Percentiles rank a stretch among this genome's conserved stretches.
Evolutionary conservation across 768 basidiomycete species (phyloP).

Genomic region (Russula ochroleuca): DNA sequence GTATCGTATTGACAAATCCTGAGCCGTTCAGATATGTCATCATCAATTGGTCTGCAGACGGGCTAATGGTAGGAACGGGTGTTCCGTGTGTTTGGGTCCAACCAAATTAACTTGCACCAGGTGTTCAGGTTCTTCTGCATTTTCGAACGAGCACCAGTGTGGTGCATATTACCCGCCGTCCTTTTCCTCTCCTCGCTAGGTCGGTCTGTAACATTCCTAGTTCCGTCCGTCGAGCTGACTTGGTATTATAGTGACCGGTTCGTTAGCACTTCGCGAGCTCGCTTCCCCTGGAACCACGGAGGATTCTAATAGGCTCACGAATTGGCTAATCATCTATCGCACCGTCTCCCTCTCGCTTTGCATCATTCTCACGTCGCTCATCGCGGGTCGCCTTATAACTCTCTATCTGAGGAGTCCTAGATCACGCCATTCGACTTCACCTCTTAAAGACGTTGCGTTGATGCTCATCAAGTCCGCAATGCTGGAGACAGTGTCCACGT

Average conservation of each 20-base stretch:
- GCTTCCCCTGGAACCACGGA: slow-evolving; percentile 19
- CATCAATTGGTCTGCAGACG: slow-evolving; percentile 34
- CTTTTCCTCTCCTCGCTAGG: slow-evolving; percentile 14
- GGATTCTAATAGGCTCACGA: slow-evolving; percentile 7
- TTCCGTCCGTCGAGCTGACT: background rate
- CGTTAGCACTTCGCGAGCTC: slow-evolving; percentile 26
- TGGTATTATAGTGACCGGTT: slow-evolving; percentile 21
- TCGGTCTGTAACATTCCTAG: background rate
- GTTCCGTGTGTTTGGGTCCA: background rate
- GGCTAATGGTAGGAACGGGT: slow-evolving; percentile 28
- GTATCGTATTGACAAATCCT: slow-evolving; percentile 5
- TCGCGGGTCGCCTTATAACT: slow-evolving; percentile 17
- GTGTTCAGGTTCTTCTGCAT: slow-evolving; percentile 14
- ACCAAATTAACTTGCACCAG: background rate
- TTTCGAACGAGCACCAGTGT: slow-evolving; percentile 2
- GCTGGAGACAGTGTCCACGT: slow-evolving; percentile 17
- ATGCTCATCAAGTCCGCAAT: slow-evolving; percentile 26
- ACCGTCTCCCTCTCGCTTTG: slow-evolving; percentile 26
- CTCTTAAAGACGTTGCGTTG: background rate
- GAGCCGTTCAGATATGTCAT: slow-evolving; percentile 30
- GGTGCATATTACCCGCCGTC: slow-evolving; percentile 11
- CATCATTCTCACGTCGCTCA: slow-evolving; percentile 20
- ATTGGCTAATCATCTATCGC: slow-evolving; percentile 27
- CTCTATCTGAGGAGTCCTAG: background rate
- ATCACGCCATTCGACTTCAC: slow-evolving; percentile 4